These are phyloP conservation scores for Malassezia furfur DNA, from an alignment of 1,284 basidiomycete species.

Conservation along the genomic window DNA sequence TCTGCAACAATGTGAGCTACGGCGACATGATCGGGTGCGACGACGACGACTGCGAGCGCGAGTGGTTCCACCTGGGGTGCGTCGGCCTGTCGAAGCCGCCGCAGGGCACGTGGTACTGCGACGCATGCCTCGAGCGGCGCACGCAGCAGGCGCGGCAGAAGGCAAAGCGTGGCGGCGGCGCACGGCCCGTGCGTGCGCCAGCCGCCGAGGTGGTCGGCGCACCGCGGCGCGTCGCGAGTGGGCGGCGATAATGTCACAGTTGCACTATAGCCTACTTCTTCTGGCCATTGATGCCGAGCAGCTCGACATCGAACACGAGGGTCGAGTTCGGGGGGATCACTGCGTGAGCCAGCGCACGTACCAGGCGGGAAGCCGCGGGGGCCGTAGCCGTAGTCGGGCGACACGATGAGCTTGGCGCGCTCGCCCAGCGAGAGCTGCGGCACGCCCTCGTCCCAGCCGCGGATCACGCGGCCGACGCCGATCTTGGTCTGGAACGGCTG, in stretches of 20 bases:
- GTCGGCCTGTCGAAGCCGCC: constrained; percentile 59
- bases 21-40: constrained; percentile 98
- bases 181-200: constrained; percentile 1
- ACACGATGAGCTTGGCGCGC: constrained; percentile 44
- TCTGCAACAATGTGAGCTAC: constrained; percentile 74
- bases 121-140: constrained; percentile 38
- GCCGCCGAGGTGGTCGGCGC: not conserved
- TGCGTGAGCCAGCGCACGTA: not conserved
- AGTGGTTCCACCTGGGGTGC: constrained; percentile 81
- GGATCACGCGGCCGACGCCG: constrained; percentile 48
- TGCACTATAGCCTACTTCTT: constrained; percentile 8
- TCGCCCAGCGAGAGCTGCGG: constrained; percentile 49
- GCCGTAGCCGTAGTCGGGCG: constrained; percentile 49
- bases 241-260: not conserved
- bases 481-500: constrained; percentile 32
- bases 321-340: constrained; percentile 49
- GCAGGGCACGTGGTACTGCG: constrained; percentile 64
- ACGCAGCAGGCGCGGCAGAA: constrained; percentile 12
- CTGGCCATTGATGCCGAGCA: constrained; percentile 49
- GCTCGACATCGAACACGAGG: constrained; percentile 48
- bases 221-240: not conserved
- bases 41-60: constrained; percentile 70
- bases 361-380: constrained; percentile 20
- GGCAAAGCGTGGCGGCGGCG: constrained; percentile 7
- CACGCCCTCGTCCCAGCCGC: constrained; percentile 50